Conservation (phyloP, 202 grass and related monocot genomes). For the Carex sylvatica region DNA sequence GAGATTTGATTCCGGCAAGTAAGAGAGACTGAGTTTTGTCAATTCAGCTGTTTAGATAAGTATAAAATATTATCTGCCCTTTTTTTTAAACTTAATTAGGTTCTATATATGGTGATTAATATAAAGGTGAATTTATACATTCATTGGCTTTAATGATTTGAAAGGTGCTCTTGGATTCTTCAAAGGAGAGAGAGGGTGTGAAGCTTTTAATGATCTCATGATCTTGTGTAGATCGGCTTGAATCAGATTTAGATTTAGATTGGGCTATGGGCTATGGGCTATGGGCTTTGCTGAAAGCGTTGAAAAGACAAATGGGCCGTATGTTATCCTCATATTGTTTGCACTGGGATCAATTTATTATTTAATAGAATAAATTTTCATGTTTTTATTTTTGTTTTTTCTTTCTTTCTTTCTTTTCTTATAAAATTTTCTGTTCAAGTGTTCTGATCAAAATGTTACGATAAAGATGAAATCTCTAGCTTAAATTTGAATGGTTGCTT, state of each 20-base stretch:
- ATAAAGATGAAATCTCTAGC: background rate
- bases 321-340: background rate
- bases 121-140: no score
- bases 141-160: no score
- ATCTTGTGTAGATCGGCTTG: background rate
- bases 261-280: background rate
- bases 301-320: background rate
- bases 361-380: background rate
- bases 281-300: background rate
- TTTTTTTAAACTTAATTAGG: no score
- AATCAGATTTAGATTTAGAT: background rate
- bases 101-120: no score
- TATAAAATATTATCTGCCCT: no score
- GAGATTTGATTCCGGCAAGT: slow-evolving; percentile 28
- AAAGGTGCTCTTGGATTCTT: no score
- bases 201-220: no score
- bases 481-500: background rate
- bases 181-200: no score
- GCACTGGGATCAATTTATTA: background rate
- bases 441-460: background rate
- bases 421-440: background rate
- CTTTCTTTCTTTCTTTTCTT: background rate
- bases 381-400: background rate
- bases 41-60: no score
- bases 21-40: background rate